These are phyloP conservation scores for Blastomyces silverae DNA, from an alignment of 2,329 filamentous ascomycete species.

Conservation along the genomic window DNA sequence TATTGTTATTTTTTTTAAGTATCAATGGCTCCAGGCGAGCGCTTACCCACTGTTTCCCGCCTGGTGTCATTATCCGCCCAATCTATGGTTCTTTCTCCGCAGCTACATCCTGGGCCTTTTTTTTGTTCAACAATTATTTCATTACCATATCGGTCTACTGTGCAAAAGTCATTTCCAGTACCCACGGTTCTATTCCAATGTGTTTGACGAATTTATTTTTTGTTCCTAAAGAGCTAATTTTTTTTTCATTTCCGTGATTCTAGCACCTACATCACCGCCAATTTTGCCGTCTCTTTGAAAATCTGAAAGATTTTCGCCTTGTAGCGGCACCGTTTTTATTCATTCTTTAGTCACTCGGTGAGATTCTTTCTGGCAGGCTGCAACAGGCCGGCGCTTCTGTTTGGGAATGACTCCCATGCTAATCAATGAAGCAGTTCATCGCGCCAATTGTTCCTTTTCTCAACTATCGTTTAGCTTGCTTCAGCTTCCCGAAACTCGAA, in stretches of 20 bases:
- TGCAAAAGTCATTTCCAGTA: background rate
- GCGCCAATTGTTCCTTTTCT: slow-evolving; percentile 27
- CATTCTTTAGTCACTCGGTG: slow-evolving; percentile 28
- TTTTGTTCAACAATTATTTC: background rate
- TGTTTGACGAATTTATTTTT: slow-evolving; percentile 3
- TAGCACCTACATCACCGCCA: slow-evolving; percentile 7
- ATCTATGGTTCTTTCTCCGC: background rate
- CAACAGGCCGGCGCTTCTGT: slow-evolving; percentile 27
- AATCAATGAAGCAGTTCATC: slow-evolving; percentile 37
- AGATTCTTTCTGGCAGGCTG: slow-evolving; percentile 18
- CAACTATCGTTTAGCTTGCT: slow-evolving; percentile 29
- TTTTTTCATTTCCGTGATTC: background rate
- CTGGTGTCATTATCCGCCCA: background rate
- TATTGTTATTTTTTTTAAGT: background rate
- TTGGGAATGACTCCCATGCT: slow-evolving; percentile 30
- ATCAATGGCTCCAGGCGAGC: background rate
- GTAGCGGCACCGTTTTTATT: background rate
- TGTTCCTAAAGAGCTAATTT: slow-evolving; percentile 3
- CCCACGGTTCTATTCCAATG: slow-evolving; percentile 1
- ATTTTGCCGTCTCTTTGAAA: slow-evolving; percentile 1
- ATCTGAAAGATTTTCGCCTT: slow-evolving; percentile 7
- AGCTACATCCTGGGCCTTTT: slow-evolving; percentile 2
- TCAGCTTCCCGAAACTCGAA: slow-evolving; percentile 28
- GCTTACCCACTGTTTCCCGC: background rate
- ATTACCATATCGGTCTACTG: slow-evolving; percentile 3